Conservation (phyloP, 495 filamentous ascomycete species). For the Tuber microsphaerosporum region DNA sequence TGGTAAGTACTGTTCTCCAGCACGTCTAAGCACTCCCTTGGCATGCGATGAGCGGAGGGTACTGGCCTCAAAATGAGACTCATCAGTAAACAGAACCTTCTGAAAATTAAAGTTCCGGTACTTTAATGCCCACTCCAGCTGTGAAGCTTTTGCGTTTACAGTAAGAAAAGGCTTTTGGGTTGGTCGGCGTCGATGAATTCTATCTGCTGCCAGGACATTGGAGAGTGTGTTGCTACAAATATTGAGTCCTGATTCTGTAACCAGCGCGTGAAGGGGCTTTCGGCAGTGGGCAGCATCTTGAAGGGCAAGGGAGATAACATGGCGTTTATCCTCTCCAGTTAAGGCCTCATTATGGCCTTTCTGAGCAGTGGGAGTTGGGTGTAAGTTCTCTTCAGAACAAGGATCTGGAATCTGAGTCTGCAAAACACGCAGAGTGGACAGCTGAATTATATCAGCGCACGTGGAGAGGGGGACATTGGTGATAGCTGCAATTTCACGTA, state of each 20-base stretch:
- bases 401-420: background rate
- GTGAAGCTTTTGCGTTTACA: background rate
- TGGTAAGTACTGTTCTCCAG: too few relatives aligned
- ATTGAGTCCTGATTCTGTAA: background rate
- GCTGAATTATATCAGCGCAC: slow-evolving; percentile 1
- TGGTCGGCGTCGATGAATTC: background rate
- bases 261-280: slow-evolving; percentile 4
- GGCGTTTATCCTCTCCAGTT: background rate
- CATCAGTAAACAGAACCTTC: too few relatives aligned
- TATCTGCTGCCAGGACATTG: slow-evolving; percentile 1
- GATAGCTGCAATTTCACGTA: background rate
- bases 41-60: too few relatives aligned
- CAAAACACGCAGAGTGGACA: background rate
- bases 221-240: slow-evolving; percentile 6
- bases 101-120: too few relatives aligned
- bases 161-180: background rate
- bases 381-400: background rate
- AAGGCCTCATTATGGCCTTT: background rate
- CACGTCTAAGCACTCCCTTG: too few relatives aligned
- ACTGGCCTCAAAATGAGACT: too few relatives aligned
- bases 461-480: background rate
- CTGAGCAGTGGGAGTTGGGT: background rate
- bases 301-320: background rate
- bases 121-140: too few relatives aligned
- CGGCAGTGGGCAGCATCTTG: slow-evolving; percentile 5